Evolutionary conservation across 2,329 filamentous ascomycete species (phyloP), one percentile per base, ranked within the genome.

Genomic region (Aspergillus tamarii): DNA sequence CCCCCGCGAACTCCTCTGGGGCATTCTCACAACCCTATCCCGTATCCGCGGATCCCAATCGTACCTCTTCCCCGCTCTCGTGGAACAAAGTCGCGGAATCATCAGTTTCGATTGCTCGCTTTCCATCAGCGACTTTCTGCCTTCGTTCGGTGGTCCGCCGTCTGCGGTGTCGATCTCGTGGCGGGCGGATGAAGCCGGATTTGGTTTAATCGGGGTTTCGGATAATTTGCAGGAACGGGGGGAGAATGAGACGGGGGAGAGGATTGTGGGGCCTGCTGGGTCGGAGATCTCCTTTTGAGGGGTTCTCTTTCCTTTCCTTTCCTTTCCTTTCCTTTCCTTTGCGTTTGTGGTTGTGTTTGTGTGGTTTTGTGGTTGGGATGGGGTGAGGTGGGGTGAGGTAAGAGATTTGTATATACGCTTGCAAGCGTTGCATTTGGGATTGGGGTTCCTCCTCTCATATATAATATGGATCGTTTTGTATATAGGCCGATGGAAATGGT

Each of bases 31-130:
- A 53, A 77, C 74, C 3, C 69, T 79, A 4, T 76, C 74, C 26
- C 74, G 75, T 23, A 79, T 78, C 52, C 75, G 77, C n/a, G 76
- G 76, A 30, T 77, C 76, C 23, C 73, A 74, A 19, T 78, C 76
- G 0, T 76, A 78, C 61, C 71, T 78, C 21, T 77, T 78, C 46
- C 76, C 76, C 0, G 45, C 69, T 4, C 64, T 78, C 0, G 53
- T 78, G 4, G 72, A 77, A 28, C 74, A 73, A 23, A 76, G 72
- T 54, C 74, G 74, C 34, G 67, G 61, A 11, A 68, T 76, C 4
- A 60, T 78, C 1, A 73, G 72, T n/a, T 66, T 78, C 12, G 74
- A 76, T 23, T 72, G 69, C 45, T 69, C 73, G 6, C 66, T 76
- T 12, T 73, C 70, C 6, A 70, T 72, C 30, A 67, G 74, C 19